A percentile compares a stretch with the other conserved stretches of the same genome.
These are phyloP conservation scores for Lachnellula cervina DNA, from an alignment of 2,329 filamentous ascomycete species.

Conservation along the genomic window DNA sequence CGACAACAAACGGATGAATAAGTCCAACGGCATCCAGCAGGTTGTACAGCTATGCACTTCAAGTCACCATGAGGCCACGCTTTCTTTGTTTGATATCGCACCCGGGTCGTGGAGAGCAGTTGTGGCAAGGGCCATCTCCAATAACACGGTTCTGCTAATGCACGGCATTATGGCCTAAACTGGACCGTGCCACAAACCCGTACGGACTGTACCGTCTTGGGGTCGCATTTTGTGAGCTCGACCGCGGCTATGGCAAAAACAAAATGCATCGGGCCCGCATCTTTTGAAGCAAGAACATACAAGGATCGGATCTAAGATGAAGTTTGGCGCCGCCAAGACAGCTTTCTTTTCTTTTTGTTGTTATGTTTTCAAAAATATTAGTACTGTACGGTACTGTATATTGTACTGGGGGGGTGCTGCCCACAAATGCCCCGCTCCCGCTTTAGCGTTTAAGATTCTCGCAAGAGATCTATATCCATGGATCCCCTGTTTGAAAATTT, in stretches of 20 bases:
- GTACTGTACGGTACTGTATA: too few relatives aligned
- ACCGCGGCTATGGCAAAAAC: slow-evolving; percentile 12
- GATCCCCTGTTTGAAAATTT: slow-evolving; percentile 3
- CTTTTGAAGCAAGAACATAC: too few relatives aligned
- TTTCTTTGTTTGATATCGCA: slow-evolving; percentile 3
- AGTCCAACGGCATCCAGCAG: too few relatives aligned
- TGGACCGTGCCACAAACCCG: slow-evolving; percentile 11
- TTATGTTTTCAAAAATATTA: too few relatives aligned
- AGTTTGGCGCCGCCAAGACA: too few relatives aligned
- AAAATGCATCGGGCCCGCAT: slow-evolving; percentile 2
- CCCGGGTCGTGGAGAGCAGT: slow-evolving; percentile 15
- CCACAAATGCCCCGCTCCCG: background rate
- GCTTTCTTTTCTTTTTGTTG: too few relatives aligned
- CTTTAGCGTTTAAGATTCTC: slow-evolving; percentile 3
- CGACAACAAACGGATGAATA: background rate
- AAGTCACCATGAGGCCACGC: background rate
- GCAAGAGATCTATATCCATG: background rate
- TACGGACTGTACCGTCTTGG: slow-evolving; percentile 23
- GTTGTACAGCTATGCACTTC: background rate
- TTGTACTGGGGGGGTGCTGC: too few relatives aligned
- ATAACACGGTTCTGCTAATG: slow-evolving; percentile 25
- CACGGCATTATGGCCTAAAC: slow-evolving; percentile 24
- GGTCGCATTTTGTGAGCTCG: slow-evolving; percentile 12
- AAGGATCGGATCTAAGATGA: too few relatives aligned
- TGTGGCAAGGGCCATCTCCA: slow-evolving; percentile 18